Evolutionary conservation across 129 eudicot genomes (phyloP).

Genomic region (Erigeron canadensis): DNA sequence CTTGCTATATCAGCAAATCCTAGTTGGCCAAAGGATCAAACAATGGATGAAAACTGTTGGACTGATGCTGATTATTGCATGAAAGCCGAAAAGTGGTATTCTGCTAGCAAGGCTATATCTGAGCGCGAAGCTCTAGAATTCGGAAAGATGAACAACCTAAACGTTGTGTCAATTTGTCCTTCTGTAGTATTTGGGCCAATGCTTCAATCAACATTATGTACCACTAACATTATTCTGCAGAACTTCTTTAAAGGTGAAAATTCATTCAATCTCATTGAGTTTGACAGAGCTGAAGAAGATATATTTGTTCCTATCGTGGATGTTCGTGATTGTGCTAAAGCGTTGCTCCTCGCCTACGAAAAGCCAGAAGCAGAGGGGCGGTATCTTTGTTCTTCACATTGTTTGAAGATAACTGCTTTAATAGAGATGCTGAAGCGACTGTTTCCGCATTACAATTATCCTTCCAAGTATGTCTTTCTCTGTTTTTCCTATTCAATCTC

Average conservation of each 20-base stretch:
- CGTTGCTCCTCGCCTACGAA: constrained; percentile 36
- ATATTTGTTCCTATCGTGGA: constrained; percentile 18
- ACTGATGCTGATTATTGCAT: constrained; percentile 70
- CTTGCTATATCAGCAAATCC: constrained; percentile 67
- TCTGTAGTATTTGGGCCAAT: constrained; percentile 39
- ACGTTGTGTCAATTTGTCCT: constrained; percentile 41
- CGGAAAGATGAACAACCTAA: constrained; percentile 23
- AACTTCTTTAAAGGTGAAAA: constrained; percentile 31
- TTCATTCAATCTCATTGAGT: constrained; percentile 20
- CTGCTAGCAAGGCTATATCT: constrained; percentile 31
- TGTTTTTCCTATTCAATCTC: neutral
- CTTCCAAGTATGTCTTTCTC: constrained; percentile 23
- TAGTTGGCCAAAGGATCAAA: constrained; percentile 38
- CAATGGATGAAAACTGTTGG: constrained; percentile 67
- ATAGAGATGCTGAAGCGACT: constrained; percentile 18
- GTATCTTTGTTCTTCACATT: constrained; percentile 31
- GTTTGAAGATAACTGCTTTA: constrained; percentile 7
- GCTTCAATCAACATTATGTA: constrained; percentile 34
- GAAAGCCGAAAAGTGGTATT: constrained; percentile 35
- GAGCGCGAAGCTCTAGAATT: constrained; percentile 34
- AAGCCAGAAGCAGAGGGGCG: constrained; percentile 43
- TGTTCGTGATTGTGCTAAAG: constrained; percentile 36
- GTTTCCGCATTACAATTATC: constrained; percentile 37
- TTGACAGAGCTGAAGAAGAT: constrained; percentile 19
- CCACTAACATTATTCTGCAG: constrained; percentile 23